Evolutionary conservation across 192 early-diverging fungal genomes (phyloP).

Genomic region (Helicostylum pulchrum): DNA sequence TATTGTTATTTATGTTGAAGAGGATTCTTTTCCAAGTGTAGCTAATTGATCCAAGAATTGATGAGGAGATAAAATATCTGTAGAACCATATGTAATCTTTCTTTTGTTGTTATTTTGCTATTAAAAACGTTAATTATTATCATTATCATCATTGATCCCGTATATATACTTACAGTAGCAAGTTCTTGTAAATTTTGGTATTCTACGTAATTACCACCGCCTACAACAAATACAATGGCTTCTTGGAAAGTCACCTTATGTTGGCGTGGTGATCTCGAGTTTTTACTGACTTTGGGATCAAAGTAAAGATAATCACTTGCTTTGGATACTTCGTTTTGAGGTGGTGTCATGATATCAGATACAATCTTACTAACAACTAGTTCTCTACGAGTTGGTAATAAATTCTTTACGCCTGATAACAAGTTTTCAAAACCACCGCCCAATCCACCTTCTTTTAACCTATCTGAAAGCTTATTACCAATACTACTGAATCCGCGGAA

Average conservation of each 20-base stretch:
- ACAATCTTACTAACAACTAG: conserved; percentile 82
- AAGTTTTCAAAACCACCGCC: conserved; percentile 71
- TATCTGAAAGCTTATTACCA: conserved; percentile 71
- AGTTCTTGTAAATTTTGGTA: conserved; percentile 94
- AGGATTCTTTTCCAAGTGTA: conserved; percentile 52
- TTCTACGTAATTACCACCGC: conserved; percentile 98
- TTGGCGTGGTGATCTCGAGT: conserved; percentile 41
- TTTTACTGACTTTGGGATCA: conserved; percentile 79
- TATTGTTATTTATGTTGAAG: conserved; percentile 4
- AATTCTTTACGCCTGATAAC: conserved; percentile 89
- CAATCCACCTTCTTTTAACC: conserved; percentile 63
- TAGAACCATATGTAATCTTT: conserved; percentile 92
- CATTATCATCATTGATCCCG: neutral
- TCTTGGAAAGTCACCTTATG: conserved; percentile 71
- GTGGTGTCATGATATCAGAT: conserved; percentile 79
- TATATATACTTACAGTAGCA: conserved; percentile 55
- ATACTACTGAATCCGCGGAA: conserved; percentile 67
- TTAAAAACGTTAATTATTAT: neutral
- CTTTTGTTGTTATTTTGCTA: conserved; percentile 51
- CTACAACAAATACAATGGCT: conserved; percentile 96
- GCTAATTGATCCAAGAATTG: conserved; percentile 80
- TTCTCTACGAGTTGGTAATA: conserved; percentile 89
- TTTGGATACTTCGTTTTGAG: conserved; percentile 43
- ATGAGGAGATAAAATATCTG: conserved; percentile 79
- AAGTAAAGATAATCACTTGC: conserved; percentile 86